Conservation (phyloP, 257 asterid genomes). For the Gardenia jasminoides region DNA sequence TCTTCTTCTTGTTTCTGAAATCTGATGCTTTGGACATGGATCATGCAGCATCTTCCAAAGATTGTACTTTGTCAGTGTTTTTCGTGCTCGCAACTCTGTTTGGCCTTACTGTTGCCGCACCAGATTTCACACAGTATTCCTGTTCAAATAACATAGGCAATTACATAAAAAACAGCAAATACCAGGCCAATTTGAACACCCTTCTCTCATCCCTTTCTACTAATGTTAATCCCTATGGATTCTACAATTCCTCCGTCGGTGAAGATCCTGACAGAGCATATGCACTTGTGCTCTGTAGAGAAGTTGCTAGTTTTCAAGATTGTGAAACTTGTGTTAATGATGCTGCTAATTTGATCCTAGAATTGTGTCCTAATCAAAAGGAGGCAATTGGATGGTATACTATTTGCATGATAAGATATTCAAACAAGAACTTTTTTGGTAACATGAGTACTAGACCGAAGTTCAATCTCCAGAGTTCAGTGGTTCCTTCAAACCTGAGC, state of each 20-base stretch:
- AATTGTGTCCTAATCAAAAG: constrained; percentile 18
- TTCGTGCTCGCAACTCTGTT: neutral
- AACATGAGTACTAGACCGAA: neutral
- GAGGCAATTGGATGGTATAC: constrained; percentile 20
- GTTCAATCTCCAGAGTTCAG: neutral
- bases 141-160: neutral
- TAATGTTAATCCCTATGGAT: constrained; percentile 19
- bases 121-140: neutral
- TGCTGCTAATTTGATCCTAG: neutral
- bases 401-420: constrained; percentile 26
- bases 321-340: constrained; percentile 30
- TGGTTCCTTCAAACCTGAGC: neutral
- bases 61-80: neutral
- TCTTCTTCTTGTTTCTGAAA: too few relatives aligned
- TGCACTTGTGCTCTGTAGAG: constrained; percentile 34
- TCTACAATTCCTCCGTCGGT: constrained; percentile 25
- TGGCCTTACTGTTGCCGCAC: neutral
- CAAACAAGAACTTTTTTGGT: constrained; percentile 18
- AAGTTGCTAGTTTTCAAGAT: constrained; percentile 13
- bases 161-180: constrained; percentile 21
- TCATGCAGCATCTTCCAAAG: neutral
- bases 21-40: too few relatives aligned
- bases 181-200: constrained; percentile 25
- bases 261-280: constrained; percentile 2
- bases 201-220: constrained; percentile 31